Evolutionary conservation across 768 basidiomycete species (phyloP).

Genomic region (Sporobolomyces phaffii): DNA sequence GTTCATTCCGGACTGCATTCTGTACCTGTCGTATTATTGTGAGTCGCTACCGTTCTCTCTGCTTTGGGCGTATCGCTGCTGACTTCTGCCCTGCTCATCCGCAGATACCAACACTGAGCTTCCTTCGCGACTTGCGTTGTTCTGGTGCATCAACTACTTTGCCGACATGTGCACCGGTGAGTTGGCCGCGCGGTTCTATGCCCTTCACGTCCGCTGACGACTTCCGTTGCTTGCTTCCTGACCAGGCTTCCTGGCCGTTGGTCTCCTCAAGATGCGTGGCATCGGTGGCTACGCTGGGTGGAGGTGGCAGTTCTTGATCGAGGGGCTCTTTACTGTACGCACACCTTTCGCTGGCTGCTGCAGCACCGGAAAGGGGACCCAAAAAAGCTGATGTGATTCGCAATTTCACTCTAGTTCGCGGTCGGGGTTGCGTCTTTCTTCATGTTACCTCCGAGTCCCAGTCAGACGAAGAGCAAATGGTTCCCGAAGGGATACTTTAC

Average conservation of each 20-base stretch:
- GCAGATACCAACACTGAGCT: conserved; percentile 40
- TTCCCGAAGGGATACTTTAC: conserved; percentile 46
- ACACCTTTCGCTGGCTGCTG: too few species aligned
- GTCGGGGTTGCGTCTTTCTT: conserved; percentile 46
- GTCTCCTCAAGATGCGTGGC: conserved; percentile 46
- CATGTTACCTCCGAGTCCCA: conserved; percentile 43
- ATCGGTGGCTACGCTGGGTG: conserved; percentile 44
- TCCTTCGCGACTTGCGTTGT: conserved; percentile 42
- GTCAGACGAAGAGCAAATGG: conserved; percentile 43
- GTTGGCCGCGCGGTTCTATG: not conserved
- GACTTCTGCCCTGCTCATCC: too few species aligned
- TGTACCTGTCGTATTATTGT: conserved; percentile 26
- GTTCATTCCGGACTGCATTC: conserved; percentile 36
- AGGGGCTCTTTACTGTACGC: conserved; percentile 34
- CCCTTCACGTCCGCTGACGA: not conserved
- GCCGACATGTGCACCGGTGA: conserved; percentile 18
- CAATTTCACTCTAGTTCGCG: too few species aligned
- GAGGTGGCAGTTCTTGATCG: conserved; percentile 47
- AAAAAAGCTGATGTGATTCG: too few species aligned
- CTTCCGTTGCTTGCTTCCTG: not conserved
- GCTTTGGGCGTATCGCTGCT: too few species aligned
- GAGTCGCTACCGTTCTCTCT: too few species aligned
- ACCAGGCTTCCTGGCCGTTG: conserved; percentile 43
- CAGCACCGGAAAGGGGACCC: too few species aligned
- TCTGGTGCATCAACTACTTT: conserved; percentile 41